Conservation (phyloP, 345 rosid genomes). For the Isatis tinctoria region DNA sequence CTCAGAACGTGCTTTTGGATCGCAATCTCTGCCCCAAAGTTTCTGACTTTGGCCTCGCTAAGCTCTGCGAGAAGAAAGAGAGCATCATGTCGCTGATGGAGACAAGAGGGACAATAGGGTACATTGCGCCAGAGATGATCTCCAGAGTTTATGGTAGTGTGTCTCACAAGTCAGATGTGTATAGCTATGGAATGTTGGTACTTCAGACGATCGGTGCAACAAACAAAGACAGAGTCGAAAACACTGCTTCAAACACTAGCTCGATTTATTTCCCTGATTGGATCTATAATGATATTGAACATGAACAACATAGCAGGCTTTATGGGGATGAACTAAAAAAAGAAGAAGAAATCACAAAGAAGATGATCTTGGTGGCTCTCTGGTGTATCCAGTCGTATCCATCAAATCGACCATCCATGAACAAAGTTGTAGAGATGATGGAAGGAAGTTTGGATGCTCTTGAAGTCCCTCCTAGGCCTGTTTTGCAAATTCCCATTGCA, state of each 20-base stretch:
- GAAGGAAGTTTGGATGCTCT: conserved; percentile 23
- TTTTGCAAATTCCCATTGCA: neutral
- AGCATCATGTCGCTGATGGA: conserved; percentile 31
- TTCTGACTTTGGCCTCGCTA: conserved; percentile 52
- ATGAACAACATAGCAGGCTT: neutral
- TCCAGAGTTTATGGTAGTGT: conserved; percentile 30
- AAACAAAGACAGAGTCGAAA: neutral
- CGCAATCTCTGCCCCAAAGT: conserved; percentile 35
- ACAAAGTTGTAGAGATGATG: conserved; percentile 30
- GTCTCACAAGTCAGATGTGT: conserved; percentile 42
- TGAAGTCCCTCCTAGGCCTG: neutral
- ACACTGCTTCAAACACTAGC: neutral
- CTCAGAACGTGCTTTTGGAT: conserved; percentile 44
- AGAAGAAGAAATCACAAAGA: conserved; percentile 14
- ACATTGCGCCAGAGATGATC: conserved; percentile 13
- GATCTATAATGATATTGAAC: conserved; percentile 13
- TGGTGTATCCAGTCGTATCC: conserved; percentile 38
- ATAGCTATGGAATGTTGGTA: conserved; percentile 47
- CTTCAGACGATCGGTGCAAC: conserved; percentile 35
- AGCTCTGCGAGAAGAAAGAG: conserved; percentile 32
- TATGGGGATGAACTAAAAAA: neutral
- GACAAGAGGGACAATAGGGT: conserved; percentile 33
- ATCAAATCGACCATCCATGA: conserved; percentile 20
- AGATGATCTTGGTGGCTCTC: conserved; percentile 26
- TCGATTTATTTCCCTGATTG: conserved; percentile 31